A percentile compares a stretch with the other conserved stretches of the same genome.
Evolutionary conservation across 257 asterid genomes (phyloP).

Genomic region (Verbascum thapsus): DNA sequence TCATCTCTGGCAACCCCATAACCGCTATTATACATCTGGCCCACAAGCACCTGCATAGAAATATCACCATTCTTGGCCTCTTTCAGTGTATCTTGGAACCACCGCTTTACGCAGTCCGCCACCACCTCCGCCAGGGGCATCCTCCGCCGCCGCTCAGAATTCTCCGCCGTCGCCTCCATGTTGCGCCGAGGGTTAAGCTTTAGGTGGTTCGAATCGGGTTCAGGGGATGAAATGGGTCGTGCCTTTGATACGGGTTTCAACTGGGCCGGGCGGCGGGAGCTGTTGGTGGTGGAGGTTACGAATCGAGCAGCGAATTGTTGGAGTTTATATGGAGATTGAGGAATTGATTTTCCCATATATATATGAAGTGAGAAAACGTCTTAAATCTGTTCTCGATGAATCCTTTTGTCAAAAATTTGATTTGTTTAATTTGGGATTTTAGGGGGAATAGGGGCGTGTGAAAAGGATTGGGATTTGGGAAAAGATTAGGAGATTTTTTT

Average conservation of each 20-base stretch:
- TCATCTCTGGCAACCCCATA: conserved; percentile 72
- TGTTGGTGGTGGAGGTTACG: conserved; percentile 47
- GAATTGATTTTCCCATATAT: conserved; percentile 76
- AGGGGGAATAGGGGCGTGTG: too few species aligned
- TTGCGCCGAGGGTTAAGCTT: conserved; percentile 33
- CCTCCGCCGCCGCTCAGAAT: conserved; percentile 52
- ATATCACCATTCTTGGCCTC: conserved; percentile 88
- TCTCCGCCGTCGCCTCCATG: conserved; percentile 68
- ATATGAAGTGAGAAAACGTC: background rate
- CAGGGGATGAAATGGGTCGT: too few species aligned
- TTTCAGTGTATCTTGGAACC: conserved; percentile 90
- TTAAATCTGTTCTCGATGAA: background rate
- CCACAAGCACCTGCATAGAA: conserved; percentile 92
- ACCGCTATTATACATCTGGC: conserved; percentile 95
- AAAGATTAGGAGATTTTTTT: too few species aligned
- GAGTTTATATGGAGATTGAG: conserved; percentile 51
- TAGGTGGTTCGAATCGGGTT: background rate
- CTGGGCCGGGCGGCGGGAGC: conserved; percentile 32
- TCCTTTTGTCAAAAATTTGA: too few species aligned
- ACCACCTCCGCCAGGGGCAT: conserved; percentile 82
- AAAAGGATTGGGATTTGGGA: too few species aligned
- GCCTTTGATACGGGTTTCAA: too few species aligned
- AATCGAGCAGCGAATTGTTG: conserved; percentile 61
- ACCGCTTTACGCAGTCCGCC: conserved; percentile 79
- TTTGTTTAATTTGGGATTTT: too few species aligned